These are phyloP conservation scores for Aspergillus ustus DNA, from an alignment of 2,329 filamentous ascomycete genomes.

Conservation along the genomic window DNA sequence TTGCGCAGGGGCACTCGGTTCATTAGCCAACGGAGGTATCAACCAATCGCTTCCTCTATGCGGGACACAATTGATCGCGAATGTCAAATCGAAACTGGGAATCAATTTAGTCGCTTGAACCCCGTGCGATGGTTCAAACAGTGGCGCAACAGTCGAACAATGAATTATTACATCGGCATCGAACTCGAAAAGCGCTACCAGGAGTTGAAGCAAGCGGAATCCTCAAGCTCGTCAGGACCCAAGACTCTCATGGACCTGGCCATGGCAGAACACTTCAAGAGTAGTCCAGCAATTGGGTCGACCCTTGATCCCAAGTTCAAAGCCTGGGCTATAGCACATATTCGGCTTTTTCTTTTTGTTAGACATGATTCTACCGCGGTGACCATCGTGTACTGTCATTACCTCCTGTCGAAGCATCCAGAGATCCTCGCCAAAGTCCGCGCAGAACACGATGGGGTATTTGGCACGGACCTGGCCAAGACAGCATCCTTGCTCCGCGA, in stretches of 20 bases:
- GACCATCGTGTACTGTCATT: slow-evolving; percentile 10
- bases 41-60: too few relatives aligned
- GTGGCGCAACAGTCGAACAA: too few relatives aligned
- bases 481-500: neutral
- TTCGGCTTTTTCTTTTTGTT: slow-evolving; percentile 3
- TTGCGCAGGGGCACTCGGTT: neutral
- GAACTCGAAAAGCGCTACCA: too few relatives aligned
- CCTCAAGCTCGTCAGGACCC: neutral
- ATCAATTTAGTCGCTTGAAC: too few relatives aligned
- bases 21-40: neutral
- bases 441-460: slow-evolving; percentile 17
- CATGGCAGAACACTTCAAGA: neutral
- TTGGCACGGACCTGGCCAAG: neutral
- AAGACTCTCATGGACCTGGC: neutral
- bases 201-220: too few relatives aligned
- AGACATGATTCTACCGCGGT: slow-evolving; percentile 8
- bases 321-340: neutral
- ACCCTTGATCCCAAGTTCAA: neutral
- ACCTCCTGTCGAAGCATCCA: slow-evolving; percentile 15
- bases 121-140: too few relatives aligned
- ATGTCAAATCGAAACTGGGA: too few relatives aligned
- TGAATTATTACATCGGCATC: too few relatives aligned
- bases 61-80: too few relatives aligned
- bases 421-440: slow-evolving; percentile 1
- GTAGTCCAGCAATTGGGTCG: neutral